Percentiles rank a stretch among this genome's conserved stretches.
phyloP scores from a whole-genome alignment of 129 eudicot genomes.

The Logfia minima region DNA sequence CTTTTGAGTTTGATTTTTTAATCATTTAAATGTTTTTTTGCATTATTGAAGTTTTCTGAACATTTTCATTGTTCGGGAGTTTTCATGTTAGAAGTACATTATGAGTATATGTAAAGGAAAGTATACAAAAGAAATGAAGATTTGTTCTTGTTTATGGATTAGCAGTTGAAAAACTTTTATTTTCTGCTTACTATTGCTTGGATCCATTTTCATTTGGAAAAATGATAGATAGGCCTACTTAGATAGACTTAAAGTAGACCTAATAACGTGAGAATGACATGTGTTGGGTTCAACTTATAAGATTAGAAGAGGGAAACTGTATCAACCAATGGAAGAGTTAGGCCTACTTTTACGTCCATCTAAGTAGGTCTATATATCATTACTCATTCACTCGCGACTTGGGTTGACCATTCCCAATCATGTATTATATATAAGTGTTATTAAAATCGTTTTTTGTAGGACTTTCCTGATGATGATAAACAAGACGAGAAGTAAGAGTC shows the following conservation, averaged over 20 bases:
- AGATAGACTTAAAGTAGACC: too few relatives aligned
- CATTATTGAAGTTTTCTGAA: not conserved
- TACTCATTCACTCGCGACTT: not conserved
- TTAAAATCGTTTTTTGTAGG: constrained; percentile 19
- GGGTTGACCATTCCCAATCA: constrained; percentile 3
- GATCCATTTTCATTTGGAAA: not conserved
- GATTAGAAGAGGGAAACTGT: too few relatives aligned
- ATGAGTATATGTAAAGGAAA: not conserved
- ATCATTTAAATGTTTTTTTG: not conserved
- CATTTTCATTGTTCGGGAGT: not conserved
- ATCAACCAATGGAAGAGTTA: too few relatives aligned
- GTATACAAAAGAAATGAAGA: not conserved
- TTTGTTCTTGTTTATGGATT: not conserved
- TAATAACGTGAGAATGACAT: too few relatives aligned
- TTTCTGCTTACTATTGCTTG: too few relatives aligned
- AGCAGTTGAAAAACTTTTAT: too few relatives aligned
- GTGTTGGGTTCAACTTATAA: too few relatives aligned
- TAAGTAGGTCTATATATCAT: too few relatives aligned
- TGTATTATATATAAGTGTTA: not conserved
- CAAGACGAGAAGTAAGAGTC: constrained; percentile 21
- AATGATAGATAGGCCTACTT: too few relatives aligned
- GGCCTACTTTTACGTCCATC: too few relatives aligned
- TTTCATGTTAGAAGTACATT: not conserved
- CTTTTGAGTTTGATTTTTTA: not conserved
- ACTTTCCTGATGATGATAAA: constrained; percentile 13